phyloP scores from a whole-genome alignment of 768 basidiomycete species.

The Pisolithus marmoratus region DNA sequence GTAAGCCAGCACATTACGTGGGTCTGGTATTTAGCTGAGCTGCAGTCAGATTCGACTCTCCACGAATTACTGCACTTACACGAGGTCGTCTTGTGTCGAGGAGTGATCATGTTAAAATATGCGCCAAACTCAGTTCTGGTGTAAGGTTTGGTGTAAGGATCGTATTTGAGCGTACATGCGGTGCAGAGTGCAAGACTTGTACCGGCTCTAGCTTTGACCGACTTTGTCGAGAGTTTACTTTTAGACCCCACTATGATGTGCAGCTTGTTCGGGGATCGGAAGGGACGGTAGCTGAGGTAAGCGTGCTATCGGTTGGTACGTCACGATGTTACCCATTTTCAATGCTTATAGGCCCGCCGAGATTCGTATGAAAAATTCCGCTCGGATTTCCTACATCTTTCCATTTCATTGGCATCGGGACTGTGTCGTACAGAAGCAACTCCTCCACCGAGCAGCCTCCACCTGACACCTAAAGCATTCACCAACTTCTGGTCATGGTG shows the following conservation, averaged over 20 bases:
- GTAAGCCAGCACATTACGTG: constrained; percentile 38
- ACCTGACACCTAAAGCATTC: constrained; percentile 80
- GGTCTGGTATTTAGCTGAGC: not conserved
- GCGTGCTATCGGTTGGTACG: constrained; percentile 6
- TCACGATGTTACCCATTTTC: not conserved
- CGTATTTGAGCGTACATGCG: constrained; percentile 77
- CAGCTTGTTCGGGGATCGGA: constrained; percentile 47
- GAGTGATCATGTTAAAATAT: constrained; percentile 56
- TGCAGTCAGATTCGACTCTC: constrained; percentile 18
- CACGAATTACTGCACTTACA: constrained; percentile 8
- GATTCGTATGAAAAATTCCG: constrained; percentile 89
- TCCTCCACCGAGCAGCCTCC: constrained; percentile 58
- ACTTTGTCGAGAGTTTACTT: constrained; percentile 75
- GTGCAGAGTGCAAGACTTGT: constrained; percentile 59
- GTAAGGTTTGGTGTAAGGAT: constrained; percentile 85
- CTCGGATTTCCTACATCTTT: constrained; percentile 91
- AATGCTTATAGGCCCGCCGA: constrained; percentile 30
- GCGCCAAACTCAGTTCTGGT: constrained; percentile 79
- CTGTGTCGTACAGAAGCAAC: constrained; percentile 28
- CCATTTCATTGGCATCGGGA: constrained; percentile 75
- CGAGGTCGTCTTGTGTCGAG: constrained; percentile 17
- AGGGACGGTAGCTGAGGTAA: constrained; percentile 43
- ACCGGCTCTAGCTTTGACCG: constrained; percentile 60
- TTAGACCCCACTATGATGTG: constrained; percentile 75
- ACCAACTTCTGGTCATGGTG: constrained; percentile 94